Evolutionary conservation across 2,329 filamentous ascomycete genomes (phyloP).

Genomic region (Colletotrichum ledebouriae): DNA sequence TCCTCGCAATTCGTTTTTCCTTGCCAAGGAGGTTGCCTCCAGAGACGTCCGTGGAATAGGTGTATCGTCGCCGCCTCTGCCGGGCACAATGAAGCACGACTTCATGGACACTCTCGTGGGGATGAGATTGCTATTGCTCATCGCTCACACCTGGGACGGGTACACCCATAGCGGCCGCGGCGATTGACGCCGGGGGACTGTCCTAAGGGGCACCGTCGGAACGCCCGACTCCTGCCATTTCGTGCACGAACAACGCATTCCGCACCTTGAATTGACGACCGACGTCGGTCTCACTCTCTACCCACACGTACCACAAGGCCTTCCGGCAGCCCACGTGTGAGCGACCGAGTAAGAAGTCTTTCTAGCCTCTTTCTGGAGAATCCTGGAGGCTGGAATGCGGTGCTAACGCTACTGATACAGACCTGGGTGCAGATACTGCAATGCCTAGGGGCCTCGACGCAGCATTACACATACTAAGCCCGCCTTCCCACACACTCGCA

Average conservation of each 20-base stretch:
- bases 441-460: background rate
- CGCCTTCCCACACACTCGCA: background rate
- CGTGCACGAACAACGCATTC: slow-evolving; percentile 5
- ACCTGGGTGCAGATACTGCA: slow-evolving; percentile 9
- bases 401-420: slow-evolving; percentile 7
- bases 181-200: slow-evolving; percentile 31
- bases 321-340: background rate
- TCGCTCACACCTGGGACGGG: slow-evolving; percentile 20
- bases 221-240: background rate
- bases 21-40: no score
- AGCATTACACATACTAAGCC: no score
- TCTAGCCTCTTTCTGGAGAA: slow-evolving; percentile 1
- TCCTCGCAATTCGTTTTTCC: background rate
- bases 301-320: background rate
- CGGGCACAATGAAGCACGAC: background rate
- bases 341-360: background rate
- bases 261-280: slow-evolving; percentile 20
- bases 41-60: no score
- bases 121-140: slow-evolving; percentile 4
- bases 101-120: slow-evolving; percentile 8
- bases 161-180: slow-evolving; percentile 39
- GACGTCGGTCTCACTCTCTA: background rate
- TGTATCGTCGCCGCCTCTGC: no score
- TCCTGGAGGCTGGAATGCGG: slow-evolving; percentile 12
- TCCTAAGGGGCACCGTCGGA: slow-evolving; percentile 15